Percentiles rank a stretch among this genome's conserved stretches.
Evolutionary conservation across 495 filamentous ascomycete genomes (phyloP).

Genomic region (Hypoxylon cercidicola): DNA sequence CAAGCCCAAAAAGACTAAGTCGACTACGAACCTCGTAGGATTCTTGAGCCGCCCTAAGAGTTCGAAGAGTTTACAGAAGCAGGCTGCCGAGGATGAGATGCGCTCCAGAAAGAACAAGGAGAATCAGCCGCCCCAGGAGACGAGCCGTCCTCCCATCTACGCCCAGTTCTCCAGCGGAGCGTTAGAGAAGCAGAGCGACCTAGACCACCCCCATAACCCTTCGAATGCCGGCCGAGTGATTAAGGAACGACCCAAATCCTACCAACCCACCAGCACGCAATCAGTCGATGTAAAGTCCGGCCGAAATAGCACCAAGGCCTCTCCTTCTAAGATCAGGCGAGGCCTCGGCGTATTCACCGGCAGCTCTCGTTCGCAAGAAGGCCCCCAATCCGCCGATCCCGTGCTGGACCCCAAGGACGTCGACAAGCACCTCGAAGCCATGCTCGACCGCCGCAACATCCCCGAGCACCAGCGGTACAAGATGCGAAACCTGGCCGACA

Average conservation of each 20-base stretch:
- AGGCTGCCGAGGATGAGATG: conserved; percentile 49
- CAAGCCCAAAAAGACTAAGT: conserved; percentile 87
- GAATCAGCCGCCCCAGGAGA: conserved; percentile 66
- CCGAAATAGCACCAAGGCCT: conserved; percentile 43
- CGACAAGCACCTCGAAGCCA: conserved; percentile 69
- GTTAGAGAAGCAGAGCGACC: conserved; percentile 37
- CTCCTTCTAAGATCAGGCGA: conserved; percentile 45
- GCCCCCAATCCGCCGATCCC: conserved; percentile 43
- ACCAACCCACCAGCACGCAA: conserved; percentile 42
- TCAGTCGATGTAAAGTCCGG: conserved; percentile 53
- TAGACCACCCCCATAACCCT: conserved; percentile 7
- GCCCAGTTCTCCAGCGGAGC: conserved; percentile 69
- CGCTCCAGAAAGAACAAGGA: conserved; percentile 76
- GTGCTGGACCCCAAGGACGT: conserved; percentile 58
- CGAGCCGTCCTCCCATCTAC: conserved; percentile 77
- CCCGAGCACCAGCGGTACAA: conserved; percentile 92
- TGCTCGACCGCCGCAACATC: conserved; percentile 87
- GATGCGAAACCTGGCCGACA: conserved; percentile 87
- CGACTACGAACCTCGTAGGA: conserved; percentile 77
- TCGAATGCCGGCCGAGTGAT: conserved; percentile 19
- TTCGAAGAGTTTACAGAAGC: conserved; percentile 62
- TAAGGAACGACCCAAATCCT: conserved; percentile 46
- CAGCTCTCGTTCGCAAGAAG: conserved; percentile 53
- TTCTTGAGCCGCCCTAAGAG: conserved; percentile 71
- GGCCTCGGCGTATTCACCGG: conserved; percentile 50